Percentiles rank a stretch among this genome's conserved stretches.
phyloP scores from a whole-genome alignment of 177 flowering plant genomes.

The Vitis hybrid region DNA sequence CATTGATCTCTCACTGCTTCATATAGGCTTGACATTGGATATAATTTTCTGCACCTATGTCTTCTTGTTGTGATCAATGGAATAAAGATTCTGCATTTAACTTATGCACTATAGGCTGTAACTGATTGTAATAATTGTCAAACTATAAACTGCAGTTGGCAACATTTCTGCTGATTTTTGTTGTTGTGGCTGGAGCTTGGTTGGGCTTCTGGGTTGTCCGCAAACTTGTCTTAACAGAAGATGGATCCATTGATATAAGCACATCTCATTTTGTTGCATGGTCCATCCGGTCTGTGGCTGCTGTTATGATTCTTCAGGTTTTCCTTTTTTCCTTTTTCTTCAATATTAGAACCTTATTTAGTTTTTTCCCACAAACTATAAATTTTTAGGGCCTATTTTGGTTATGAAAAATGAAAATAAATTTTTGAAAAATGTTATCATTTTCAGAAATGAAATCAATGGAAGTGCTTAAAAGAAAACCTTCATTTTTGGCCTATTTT shows the following conservation, averaged over 20 bases:
- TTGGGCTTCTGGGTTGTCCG: constrained; percentile 93
- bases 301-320: constrained; percentile 79
- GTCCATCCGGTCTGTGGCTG: constrained; percentile 69
- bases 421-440: too few species aligned
- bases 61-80: too few species aligned
- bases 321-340: not conserved
- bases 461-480: too few species aligned
- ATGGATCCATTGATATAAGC: constrained; percentile 72
- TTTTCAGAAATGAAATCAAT: too few species aligned
- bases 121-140: constrained; percentile 10
- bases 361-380: not conserved
- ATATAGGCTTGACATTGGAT: too few species aligned
- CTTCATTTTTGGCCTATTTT: too few species aligned
- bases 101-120: too few species aligned
- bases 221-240: constrained; percentile 72
- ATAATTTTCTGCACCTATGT: too few species aligned
- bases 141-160: constrained; percentile 57
- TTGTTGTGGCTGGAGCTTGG: constrained; percentile 88
- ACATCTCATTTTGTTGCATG: constrained; percentile 67
- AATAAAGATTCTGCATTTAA: too few species aligned
- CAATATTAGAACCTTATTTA: not conserved
- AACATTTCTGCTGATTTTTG: constrained; percentile 51
- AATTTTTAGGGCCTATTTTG: too few species aligned
- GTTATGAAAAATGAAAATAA: too few species aligned
- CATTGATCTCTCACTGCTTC: too few species aligned